Evolutionary conservation across 164 flowering plant species (phyloP).

Genomic region (Vitis riparia): DNA sequence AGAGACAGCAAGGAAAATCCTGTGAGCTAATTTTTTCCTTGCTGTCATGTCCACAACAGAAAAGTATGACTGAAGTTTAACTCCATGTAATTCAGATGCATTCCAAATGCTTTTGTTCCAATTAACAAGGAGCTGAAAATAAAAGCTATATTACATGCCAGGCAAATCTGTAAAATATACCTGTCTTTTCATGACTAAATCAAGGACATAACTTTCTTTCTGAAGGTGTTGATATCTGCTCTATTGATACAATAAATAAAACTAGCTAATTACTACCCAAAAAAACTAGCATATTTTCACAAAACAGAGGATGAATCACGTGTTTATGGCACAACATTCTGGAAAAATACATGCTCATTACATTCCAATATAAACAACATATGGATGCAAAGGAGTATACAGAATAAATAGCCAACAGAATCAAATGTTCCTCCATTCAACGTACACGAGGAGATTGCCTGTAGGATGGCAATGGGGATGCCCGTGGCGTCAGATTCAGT

Average conservation of each 20-base stretch:
- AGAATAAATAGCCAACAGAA: neutral
- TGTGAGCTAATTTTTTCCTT: too few relatives aligned
- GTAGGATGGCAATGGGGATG: conserved; percentile 28
- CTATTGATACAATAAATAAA: neutral
- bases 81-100: too few relatives aligned
- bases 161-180: too few relatives aligned
- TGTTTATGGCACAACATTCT: neutral
- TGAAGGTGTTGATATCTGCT: too few relatives aligned
- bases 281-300: neutral
- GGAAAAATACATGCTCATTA: conserved; percentile 1
- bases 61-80: too few relatives aligned
- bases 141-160: too few relatives aligned
- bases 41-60: too few relatives aligned
- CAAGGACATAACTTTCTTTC: too few relatives aligned
- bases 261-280: neutral
- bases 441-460: conserved; percentile 25
- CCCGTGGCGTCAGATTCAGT: conserved; percentile 25
- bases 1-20: too few relatives aligned
- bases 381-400: conserved; percentile 4
- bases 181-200: too few relatives aligned
- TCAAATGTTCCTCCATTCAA: neutral
- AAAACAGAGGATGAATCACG: neutral
- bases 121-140: too few relatives aligned
- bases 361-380: conserved; percentile 2
- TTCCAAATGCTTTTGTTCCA: too few relatives aligned